Evolutionary conservation across 306 rosid species (phyloP).

Genomic region (Abrus precatorius): DNA sequence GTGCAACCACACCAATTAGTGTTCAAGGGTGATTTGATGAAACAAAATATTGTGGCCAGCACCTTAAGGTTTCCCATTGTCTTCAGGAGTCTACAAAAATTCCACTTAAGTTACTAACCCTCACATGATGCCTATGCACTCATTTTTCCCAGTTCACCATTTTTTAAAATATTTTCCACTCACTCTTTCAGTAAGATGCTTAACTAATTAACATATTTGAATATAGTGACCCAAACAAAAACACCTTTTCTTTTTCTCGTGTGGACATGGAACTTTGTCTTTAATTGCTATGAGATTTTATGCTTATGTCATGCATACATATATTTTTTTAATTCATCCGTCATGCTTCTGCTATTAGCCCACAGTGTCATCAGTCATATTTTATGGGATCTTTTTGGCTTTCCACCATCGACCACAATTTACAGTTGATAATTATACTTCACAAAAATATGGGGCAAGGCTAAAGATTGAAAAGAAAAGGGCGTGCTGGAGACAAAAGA

Average conservation of each 20-base stretch:
- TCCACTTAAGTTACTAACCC: not conserved
- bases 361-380: no score
- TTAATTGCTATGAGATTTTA: no score
- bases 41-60: constrained; percentile 26
- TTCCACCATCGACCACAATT: no score
- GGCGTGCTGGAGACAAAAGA: not conserved
- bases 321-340: no score
- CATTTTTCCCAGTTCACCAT: constrained; percentile 8
- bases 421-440: not conserved
- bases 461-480: not conserved
- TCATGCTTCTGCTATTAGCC: no score
- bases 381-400: no score
- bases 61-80: constrained; percentile 18
- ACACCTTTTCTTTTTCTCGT: not conserved
- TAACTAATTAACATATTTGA: constrained; percentile 6
- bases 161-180: not conserved
- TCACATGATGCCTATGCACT: not conserved
- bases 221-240: constrained; percentile 23
- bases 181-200: not conserved
- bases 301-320: no score
- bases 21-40: constrained; percentile 24
- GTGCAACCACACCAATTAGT: not conserved
- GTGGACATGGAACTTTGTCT: no score
- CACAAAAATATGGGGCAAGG: constrained; percentile 10
- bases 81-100: constrained; percentile 24